Conservation (phyloP, 2,329 filamentous ascomycete genomes). For the Venturiaceae sp. region DNA sequence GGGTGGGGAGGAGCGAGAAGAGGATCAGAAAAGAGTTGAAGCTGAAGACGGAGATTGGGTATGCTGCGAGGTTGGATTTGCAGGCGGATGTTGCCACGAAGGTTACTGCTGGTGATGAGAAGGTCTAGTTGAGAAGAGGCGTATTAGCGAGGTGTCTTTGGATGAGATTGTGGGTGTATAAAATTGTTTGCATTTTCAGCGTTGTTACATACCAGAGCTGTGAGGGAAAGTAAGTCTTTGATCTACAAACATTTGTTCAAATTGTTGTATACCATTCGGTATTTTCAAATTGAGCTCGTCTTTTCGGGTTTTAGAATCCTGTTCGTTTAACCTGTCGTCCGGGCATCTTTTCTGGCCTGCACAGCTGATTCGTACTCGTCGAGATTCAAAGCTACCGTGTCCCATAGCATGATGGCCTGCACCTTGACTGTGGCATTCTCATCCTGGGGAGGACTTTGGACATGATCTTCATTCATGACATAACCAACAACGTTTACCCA, state of each 20-base stretch:
- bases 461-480: constrained; percentile 6
- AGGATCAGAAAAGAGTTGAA: constrained; percentile 5
- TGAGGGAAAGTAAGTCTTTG: neutral
- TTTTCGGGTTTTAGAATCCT: no score
- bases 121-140: neutral
- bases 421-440: constrained; percentile 27
- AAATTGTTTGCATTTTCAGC: neutral
- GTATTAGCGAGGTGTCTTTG: neutral
- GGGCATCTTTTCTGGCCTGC: constrained; percentile 2
- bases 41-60: constrained; percentile 7
- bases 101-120: neutral
- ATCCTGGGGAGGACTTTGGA: neutral
- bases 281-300: neutral
- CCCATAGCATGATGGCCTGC: constrained; percentile 71
- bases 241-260: neutral
- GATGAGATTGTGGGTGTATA: neutral
- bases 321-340: neutral
- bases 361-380: constrained; percentile 56
- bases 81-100: neutral
- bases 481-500: constrained; percentile 91
- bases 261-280: neutral
- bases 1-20: constrained; percentile 2
- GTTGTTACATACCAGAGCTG: neutral
- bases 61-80: constrained; percentile 3
- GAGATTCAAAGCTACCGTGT: constrained; percentile 62